Base-by-base conservation (phyloP, 164 flowering plant species). In the Macadamia tetraphylla region DNA sequence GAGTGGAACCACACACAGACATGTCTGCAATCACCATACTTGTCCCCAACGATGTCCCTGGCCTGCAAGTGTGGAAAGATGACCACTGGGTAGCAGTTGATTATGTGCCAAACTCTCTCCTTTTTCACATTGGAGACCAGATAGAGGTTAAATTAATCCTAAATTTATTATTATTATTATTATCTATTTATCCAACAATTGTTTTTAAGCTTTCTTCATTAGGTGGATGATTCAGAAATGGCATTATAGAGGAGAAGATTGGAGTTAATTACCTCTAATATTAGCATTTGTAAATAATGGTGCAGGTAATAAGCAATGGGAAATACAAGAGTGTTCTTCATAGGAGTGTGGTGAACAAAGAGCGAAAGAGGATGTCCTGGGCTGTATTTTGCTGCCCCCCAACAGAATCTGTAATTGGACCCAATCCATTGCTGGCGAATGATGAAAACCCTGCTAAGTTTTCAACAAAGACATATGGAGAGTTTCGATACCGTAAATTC, bases 1-100 rank as follows among this genome's bases (percentile, higher is more conserved):
- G 87, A 11, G 83, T 86, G 23, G 23, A 23, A 23, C 74, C 87
- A n/a, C 89, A 86, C 70, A 79, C 89, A 0, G 89, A 86, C 71
- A 76, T 81, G 83, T 75, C 81, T 10, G 82, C 77, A 0, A 75
- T 84, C 69, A 86, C 87, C n/a, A 6, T 86, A 1, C 82, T 84
- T 18, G 75, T 79, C 31, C 74, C 81, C 4, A 82, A 84, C 23
- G 80, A 81, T 1, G 82, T 81, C 40, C 77, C 80, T 0, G 89
- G 89, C 68, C 81, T 86, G 15, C 82, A 86, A 64, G 79, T 84
- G 1, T 76, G 73, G 75, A 82, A 81, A 53, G 81, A 84, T 8
- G 76, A 70, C 9, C 64, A 70, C 69, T 84, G 89, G 89, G 74
- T 84, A 6, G 80, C 81, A 0, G 86, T 81, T 3, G 67, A 78